These are phyloP conservation scores for Solanum sitiens DNA, from an alignment of 257 asterid genomes.

Conservation along the genomic window DNA sequence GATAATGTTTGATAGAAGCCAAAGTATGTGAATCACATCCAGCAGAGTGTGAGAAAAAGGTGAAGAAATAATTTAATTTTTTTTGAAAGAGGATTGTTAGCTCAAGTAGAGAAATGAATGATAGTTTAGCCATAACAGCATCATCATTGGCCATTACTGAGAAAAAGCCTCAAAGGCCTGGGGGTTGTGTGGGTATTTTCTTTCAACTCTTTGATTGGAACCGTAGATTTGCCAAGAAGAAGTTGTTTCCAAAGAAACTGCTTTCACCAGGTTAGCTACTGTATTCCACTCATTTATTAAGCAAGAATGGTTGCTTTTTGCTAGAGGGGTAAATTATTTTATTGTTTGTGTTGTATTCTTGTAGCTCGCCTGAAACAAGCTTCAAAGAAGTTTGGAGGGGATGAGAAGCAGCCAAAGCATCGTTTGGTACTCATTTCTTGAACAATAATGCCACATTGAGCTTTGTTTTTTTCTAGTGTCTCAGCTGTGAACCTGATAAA, in stretches of 20 bases:
- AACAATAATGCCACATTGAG: not conserved
- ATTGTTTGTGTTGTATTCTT: conserved; percentile 14
- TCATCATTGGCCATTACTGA: conserved; percentile 61
- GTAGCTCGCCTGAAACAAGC: conserved; percentile 61
- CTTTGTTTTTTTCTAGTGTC: not conserved
- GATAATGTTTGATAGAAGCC: not conserved
- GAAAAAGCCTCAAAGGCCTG: conserved; percentile 66
- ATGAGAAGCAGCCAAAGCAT: conserved; percentile 76
- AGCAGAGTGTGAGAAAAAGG: not conserved
- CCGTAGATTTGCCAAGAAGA: conserved; percentile 74
- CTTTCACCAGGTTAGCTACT: conserved; percentile 63
- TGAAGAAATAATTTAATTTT: not conserved
- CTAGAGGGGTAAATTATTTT: not conserved
- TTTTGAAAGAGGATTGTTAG: not conserved
- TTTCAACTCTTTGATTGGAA: conserved; percentile 91
- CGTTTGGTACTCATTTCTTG: conserved; percentile 49
- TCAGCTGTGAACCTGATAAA: not conserved
- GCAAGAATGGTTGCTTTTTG: not conserved
- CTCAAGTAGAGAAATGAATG: conserved; percentile 42
- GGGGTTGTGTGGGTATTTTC: conserved; percentile 89
- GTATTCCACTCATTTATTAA: not conserved
- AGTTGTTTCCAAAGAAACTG: conserved; percentile 69
- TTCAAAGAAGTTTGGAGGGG: conserved; percentile 69
- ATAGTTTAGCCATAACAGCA: conserved; percentile 35
- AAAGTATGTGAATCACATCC: not conserved